A percentile compares a stretch with the other conserved stretches of the same genome.
Conservation (phyloP, 345 rosid genomes). For the Aquilaria sinensis region DNA sequence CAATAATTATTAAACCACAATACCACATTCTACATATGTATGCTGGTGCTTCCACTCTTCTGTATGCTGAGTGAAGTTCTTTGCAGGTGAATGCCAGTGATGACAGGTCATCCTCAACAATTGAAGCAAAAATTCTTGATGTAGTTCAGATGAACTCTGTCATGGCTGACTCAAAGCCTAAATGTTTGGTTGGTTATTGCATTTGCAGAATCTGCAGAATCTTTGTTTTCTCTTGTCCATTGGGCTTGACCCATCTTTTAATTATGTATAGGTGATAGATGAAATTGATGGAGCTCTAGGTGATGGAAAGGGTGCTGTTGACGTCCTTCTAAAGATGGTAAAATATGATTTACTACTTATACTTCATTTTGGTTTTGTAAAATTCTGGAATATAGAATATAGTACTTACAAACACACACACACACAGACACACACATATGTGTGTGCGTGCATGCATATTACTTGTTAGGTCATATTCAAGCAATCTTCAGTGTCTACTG, state of each 20-base stretch:
- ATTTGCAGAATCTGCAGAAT: conserved; percentile 5
- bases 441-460: no score
- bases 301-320: conserved; percentile 98
- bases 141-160: conserved; percentile 98
- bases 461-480: neutral
- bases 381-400: no score
- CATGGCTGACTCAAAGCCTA: conserved; percentile 80
- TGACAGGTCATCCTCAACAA: conserved; percentile 76
- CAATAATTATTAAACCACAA: no score
- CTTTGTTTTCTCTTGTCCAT: conserved; percentile 2
- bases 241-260: conserved; percentile 11
- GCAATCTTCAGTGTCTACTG: neutral
- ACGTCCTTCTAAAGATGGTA: conserved; percentile 93
- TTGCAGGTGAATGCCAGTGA: conserved; percentile 94
- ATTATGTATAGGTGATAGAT: conserved; percentile 72
- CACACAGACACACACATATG: no score
- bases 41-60: no score
- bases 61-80: conserved; percentile 5
- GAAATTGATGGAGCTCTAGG: conserved; percentile 99
- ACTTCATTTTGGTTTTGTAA: no score
- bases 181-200: conserved; percentile 65
- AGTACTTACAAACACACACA: no score
- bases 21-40: no score
- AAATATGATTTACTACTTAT: conserved; percentile 7
- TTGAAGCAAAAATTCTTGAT: conserved; percentile 92